phyloP scores from a whole-genome alignment of 768 basidiomycete species.

The Kwoniella sp. region DNA sequence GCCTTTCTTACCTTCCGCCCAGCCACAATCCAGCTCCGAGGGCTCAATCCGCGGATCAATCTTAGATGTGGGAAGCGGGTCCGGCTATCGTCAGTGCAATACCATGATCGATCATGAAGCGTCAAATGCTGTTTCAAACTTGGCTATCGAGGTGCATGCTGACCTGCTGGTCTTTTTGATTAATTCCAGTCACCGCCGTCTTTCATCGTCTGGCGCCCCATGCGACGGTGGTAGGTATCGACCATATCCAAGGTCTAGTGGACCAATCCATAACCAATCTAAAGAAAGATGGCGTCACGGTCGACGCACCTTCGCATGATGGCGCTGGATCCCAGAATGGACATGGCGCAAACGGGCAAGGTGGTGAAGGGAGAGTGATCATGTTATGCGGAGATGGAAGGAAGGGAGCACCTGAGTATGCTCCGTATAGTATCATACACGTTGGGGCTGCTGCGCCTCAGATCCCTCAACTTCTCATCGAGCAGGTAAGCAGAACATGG shows the following conservation, averaged over 20 bases:
- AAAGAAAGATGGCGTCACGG: conserved; percentile 62
- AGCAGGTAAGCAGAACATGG: conserved; percentile 62
- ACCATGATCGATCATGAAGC: too few species aligned
- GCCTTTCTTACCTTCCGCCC: conserved; percentile 61
- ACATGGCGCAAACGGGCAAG: conserved; percentile 54
- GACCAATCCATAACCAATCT: conserved; percentile 68
- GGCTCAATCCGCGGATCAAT: conserved; percentile 56
- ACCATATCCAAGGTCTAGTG: conserved; percentile 80
- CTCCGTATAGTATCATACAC: conserved; percentile 80
- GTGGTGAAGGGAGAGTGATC: conserved; percentile 61
- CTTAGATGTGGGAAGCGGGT: conserved; percentile 87
- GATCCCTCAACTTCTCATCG: conserved; percentile 70
- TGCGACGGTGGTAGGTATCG: conserved; percentile 74
- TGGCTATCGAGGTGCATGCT: too few species aligned
- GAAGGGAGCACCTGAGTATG: conserved; percentile 60
- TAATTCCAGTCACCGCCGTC: conserved; percentile 67
- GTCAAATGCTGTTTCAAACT: too few species aligned
- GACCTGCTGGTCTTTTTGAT: too few species aligned
- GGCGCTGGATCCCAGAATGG: not conserved
- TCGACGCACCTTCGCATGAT: conserved; percentile 54
- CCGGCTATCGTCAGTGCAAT: conserved; percentile 65
- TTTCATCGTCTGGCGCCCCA: conserved; percentile 69
- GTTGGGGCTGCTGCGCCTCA: conserved; percentile 87
- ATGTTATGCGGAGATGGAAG: conserved; percentile 79
- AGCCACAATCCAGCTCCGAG: conserved; percentile 65